Percentiles rank a stretch among this genome's conserved stretches.
Evolutionary conservation across 2,329 filamentous ascomycete species (phyloP).

Genomic region (Fusarium lateritium): DNA sequence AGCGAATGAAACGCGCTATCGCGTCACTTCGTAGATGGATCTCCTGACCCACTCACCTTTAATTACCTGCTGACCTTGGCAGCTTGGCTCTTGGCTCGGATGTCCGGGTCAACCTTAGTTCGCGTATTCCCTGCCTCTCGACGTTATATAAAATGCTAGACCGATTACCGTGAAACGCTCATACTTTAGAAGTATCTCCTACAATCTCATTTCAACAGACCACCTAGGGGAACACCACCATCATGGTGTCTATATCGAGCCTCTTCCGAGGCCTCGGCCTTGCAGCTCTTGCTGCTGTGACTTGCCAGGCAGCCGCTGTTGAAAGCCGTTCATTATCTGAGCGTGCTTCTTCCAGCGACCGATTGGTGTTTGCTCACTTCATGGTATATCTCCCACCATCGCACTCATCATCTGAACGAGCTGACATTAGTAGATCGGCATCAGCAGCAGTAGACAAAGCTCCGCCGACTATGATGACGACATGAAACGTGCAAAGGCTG

Average conservation of each 20-base stretch:
- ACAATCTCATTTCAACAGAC: neutral
- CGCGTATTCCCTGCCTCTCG: neutral
- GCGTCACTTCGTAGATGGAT: neutral
- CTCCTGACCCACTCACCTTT: neutral
- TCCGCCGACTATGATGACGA: conserved; percentile 63
- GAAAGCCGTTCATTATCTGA: conserved; percentile 11
- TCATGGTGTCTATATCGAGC: conserved; percentile 25
- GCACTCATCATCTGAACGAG: fast-evolving
- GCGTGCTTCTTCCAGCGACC: conserved; percentile 31
- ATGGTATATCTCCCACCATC: conserved; percentile 14
- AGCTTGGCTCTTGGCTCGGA: neutral
- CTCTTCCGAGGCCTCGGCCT: conserved; percentile 24
- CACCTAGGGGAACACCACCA: neutral
- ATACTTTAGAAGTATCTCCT: neutral
- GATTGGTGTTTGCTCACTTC: conserved; percentile 39
- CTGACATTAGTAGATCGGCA: conserved; percentile 56
- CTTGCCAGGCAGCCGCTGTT: conserved; percentile 19
- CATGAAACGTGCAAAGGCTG: conserved; percentile 61
- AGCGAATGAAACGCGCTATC: neutral
- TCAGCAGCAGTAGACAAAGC: conserved; percentile 59
- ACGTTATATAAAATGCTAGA: neutral
- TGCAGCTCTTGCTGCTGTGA: conserved; percentile 9
- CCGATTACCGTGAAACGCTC: neutral
- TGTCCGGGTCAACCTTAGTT: neutral
- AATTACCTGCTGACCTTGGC: neutral